These are phyloP conservation scores for Takakia lepidozioides DNA, from an alignment of 225 moss, liverwort and hornwort species.

Conservation along the genomic window DNA sequence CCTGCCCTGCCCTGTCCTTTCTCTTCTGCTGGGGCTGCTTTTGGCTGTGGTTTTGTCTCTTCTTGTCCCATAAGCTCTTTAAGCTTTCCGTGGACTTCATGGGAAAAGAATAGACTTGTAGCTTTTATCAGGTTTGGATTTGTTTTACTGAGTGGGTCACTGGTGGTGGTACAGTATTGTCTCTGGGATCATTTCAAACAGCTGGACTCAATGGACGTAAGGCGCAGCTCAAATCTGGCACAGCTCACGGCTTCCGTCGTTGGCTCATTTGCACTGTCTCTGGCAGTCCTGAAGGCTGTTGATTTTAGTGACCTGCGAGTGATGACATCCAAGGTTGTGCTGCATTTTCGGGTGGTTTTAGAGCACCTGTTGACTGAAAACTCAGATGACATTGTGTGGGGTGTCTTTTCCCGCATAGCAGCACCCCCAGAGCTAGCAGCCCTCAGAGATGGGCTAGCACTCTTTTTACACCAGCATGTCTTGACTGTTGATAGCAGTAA, in stretches of 20 bases:
- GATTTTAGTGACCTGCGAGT: conserved; percentile 69
- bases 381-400: conserved; percentile 63
- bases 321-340: conserved; percentile 64
- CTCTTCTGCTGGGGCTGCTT: no score
- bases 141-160: no score
- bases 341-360: conserved; percentile 79
- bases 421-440: conserved; percentile 49
- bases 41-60: no score
- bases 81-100: not conserved
- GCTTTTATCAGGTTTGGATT: not conserved
- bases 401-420: conserved; percentile 72
- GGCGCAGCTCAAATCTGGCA: conserved; percentile 76
- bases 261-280: conserved; percentile 57
- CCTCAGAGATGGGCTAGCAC: conserved; percentile 53
- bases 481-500: conserved; percentile 9
- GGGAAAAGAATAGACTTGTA: not conserved
- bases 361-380: conserved; percentile 51
- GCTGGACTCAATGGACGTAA: conserved; percentile 68
- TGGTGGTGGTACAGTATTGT: conserved; percentile 61
- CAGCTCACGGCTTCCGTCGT: conserved; percentile 60
- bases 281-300: conserved; percentile 76
- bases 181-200: conserved; percentile 99
- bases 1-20: no score
- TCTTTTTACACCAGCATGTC: conserved; percentile 56
- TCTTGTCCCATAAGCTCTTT: no score